phyloP scores from a whole-genome alignment of 176 grass and related monocot genomes.

The Stipa capillata region DNA sequence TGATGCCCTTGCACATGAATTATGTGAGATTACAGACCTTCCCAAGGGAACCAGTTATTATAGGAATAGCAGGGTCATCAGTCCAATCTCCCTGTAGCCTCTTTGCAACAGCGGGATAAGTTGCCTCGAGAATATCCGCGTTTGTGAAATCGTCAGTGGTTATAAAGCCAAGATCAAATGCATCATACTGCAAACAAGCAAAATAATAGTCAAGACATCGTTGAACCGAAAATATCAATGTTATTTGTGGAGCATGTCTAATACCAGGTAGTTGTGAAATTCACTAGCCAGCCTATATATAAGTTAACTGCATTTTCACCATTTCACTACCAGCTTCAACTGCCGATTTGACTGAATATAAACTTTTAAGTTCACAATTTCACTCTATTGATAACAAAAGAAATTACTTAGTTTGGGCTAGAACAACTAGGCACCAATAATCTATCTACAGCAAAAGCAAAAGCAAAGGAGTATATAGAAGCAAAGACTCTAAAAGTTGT shows the following conservation, averaged over 20 bases:
- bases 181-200: constrained; percentile 64
- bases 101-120: constrained; percentile 78
- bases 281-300: too few relatives aligned
- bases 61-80: constrained; percentile 60
- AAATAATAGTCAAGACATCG: not conserved
- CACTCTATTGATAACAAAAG: too few relatives aligned
- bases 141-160: constrained; percentile 87
- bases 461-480: not conserved
- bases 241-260: not conserved
- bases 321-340: too few relatives aligned
- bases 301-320: too few relatives aligned
- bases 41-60: constrained; percentile 86
- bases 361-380: too few relatives aligned
- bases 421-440: not conserved
- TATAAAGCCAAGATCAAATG: too few relatives aligned
- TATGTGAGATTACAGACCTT: constrained; percentile 39
- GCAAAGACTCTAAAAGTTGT: not conserved
- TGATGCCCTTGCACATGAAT: not conserved
- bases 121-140: constrained; percentile 85
- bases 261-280: not conserved
- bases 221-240: not conserved
- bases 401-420: not conserved
- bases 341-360: too few relatives aligned
- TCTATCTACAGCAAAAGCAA: not conserved
- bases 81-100: constrained; percentile 71